Evolutionary conservation across 208 protist genomes (phyloP), one percentile per base, ranked within the genome.

Genomic region (Leishmania amazonensis): DNA sequence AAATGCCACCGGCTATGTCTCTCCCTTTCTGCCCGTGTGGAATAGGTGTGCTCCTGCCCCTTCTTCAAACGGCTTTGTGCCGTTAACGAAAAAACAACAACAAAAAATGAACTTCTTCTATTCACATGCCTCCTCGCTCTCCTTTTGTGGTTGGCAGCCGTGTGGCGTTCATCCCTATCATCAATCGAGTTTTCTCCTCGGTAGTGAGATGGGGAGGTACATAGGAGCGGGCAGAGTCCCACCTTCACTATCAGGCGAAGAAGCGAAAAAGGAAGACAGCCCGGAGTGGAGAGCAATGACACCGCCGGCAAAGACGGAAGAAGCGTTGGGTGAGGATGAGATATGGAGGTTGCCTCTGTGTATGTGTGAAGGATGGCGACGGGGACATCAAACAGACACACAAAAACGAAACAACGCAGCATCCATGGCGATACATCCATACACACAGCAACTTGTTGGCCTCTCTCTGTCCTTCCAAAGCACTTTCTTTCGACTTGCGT

Each of bases 221-320:
- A 53, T 49, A 38, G 15, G 35, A 81, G 79, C 28, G 53, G 58
- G 35, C 58, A 31, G 58, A 31, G 19, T 35, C 58, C 8, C 58
- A 64, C 58, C n/a, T 24, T 49, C 15, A 65, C 35, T 78, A 78
- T 47, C 21, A 31, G 11, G 24, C 58, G 58, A 28, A 24, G 77
- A 82, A 53, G 51, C 40, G 65, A 81, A 13, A 74, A 79, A 67
- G 38, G 13, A 53, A 72, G 31, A 79, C 54, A n/a, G 53, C 28
- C 58, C 11, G 11, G 19, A 51, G 71, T 24, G 24, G 58, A 64
- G 58, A 64, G 58, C 58, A 8, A 64, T 64, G 58, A 64, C 24
- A 28, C 58, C 58, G 58, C 58, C 58, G 24, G 58, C 21, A 64
- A 64, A 64, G 58, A 31, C 28, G 58, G 9, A 64, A 31, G 58